Percentiles rank a stretch among this genome's conserved stretches.
phyloP scores from a whole-genome alignment of 768 basidiomycete species.

The Panaeolus cyanescens region DNA sequence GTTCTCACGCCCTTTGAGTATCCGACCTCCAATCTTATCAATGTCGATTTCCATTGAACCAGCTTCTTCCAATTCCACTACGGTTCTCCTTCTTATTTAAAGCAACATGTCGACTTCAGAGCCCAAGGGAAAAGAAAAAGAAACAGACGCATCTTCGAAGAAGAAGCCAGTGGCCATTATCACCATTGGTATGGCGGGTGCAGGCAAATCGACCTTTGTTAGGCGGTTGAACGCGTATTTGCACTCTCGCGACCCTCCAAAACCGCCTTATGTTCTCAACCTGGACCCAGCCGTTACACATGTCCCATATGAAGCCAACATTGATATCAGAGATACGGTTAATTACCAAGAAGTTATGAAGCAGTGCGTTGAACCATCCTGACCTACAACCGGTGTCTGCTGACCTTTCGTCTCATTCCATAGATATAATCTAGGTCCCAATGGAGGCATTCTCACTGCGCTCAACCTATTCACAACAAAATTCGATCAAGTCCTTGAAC shows the following conservation, averaged over 20 bases:
- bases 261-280: conserved; percentile 95
- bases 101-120: conserved; percentile 9
- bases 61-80: not conserved
- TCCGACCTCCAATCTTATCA: no score
- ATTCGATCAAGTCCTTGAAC: conserved; percentile 91
- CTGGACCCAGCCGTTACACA: conserved; percentile 95
- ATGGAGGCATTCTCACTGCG: conserved; percentile 96
- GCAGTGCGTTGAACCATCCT: conserved; percentile 67
- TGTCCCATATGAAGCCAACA: conserved; percentile 93
- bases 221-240: conserved; percentile 93
- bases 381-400: conserved; percentile 3
- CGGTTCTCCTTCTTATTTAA: not conserved
- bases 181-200: conserved; percentile 95
- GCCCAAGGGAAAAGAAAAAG: conserved; percentile 4
- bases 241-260: conserved; percentile 61
- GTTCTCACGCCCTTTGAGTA: no score
- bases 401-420: conserved; percentile 8
- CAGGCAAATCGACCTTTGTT: conserved; percentile 97
- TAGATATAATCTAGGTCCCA: conserved; percentile 97
- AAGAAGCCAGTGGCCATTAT: conserved; percentile 83
- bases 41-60: not conserved
- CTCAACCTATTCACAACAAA: conserved; percentile 98
- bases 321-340: conserved; percentile 97
- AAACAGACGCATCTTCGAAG: conserved; percentile 14
- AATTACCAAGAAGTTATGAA: conserved; percentile 99